Evolutionary conservation across 78 protist species (phyloP).

Genomic region (Salpingoeca rosetta): DNA sequence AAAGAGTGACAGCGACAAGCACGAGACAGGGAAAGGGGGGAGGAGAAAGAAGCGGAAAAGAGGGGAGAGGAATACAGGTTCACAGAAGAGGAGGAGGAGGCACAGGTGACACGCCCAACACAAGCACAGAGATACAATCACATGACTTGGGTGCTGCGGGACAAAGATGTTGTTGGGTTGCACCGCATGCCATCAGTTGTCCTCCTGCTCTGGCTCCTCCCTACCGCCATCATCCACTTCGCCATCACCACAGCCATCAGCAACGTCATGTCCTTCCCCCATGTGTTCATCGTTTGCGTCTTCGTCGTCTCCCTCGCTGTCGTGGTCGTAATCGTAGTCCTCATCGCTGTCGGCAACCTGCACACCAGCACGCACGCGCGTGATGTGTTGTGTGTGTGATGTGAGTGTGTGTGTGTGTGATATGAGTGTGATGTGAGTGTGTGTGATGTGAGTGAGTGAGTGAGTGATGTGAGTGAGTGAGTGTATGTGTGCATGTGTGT

Average conservation of each 20-base stretch:
- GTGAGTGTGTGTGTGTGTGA: no score
- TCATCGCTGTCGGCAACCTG: conserved; percentile 27
- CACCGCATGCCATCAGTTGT: background rate
- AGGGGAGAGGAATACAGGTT: background rate
- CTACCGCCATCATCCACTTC: background rate
- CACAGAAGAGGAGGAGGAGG: background rate
- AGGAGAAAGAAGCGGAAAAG: background rate
- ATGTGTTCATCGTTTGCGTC: conserved; percentile 39
- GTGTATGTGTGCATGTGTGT: background rate
- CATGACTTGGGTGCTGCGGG: no score
- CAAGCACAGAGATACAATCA: no score
- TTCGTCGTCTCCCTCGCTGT: conserved; percentile 31
- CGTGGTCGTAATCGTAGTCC: conserved; percentile 25
- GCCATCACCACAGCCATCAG: background rate
- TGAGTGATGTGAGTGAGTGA: no score
- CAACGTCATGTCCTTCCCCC: background rate
- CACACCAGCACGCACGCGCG: no score
- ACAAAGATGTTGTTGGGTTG: background rate
- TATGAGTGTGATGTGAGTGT: no score
- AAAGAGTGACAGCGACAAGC: no score
- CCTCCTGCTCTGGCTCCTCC: background rate
- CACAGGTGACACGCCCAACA: background rate
- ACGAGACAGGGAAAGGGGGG: background rate
- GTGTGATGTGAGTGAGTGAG: no score
- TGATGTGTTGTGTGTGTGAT: no score